Percentiles rank a stretch among this genome's conserved stretches.
Evolutionary conservation across 345 rosid genomes (phyloP).

Genomic region (Abelmoschus esculentus): DNA sequence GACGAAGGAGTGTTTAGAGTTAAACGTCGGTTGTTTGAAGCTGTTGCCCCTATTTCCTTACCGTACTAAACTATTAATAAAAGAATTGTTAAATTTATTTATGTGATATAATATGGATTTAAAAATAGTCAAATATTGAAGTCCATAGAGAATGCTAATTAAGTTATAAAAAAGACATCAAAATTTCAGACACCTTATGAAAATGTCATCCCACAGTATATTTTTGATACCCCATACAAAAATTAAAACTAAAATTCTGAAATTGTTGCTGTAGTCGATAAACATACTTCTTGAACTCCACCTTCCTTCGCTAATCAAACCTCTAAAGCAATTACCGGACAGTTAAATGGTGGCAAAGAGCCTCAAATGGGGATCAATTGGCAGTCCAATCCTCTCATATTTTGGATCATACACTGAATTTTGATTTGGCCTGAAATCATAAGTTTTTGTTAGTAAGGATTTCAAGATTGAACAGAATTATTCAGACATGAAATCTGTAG

Average conservation of each 20-base stretch:
- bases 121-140: no score
- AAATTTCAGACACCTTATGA: background rate
- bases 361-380: slow-evolving; percentile 36
- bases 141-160: background rate
- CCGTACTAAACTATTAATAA: no score
- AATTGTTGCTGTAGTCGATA: background rate
- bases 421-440: slow-evolving; percentile 6
- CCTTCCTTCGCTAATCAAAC: background rate
- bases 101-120: no score
- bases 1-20: no score
- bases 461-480: background rate
- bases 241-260: background rate
- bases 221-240: background rate
- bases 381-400: slow-evolving; percentile 27
- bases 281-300: background rate
- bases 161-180: background rate
- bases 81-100: no score
- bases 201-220: background rate
- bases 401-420: slow-evolving; percentile 27
- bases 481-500: background rate
- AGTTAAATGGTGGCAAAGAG: background rate
- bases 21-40: no score
- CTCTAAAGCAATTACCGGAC: background rate
- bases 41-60: no score
- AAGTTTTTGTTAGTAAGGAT: no score